Evolutionary conservation across 176 grass and related monocot genomes (phyloP).

Genomic region (Oryza glaberrima): DNA sequence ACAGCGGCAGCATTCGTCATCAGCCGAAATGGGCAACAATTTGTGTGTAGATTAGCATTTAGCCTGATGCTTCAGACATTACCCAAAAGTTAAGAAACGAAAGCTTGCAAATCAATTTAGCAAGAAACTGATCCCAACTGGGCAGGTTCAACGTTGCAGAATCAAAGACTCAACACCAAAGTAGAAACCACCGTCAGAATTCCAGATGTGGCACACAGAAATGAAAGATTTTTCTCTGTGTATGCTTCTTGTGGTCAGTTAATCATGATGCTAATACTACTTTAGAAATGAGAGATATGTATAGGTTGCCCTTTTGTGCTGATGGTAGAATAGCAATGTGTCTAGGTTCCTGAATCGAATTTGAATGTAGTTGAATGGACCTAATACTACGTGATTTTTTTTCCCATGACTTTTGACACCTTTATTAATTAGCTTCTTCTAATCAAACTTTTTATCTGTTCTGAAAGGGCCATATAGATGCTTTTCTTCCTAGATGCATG

Average conservation of each 20-base stretch:
- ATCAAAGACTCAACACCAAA: not conserved
- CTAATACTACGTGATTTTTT: not conserved
- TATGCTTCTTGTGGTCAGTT: not conserved
- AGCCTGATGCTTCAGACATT: not conserved
- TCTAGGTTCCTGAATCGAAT: not conserved
- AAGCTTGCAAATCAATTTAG: not conserved
- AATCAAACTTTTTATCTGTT: not conserved
- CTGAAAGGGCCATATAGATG: not conserved
- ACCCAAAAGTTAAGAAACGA: not conserved
- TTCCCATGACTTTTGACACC: not conserved
- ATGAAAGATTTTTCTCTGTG: not conserved
- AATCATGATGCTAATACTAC: not conserved
- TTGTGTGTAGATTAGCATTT: not conserved
- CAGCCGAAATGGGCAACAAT: not conserved
- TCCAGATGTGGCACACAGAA: not conserved
- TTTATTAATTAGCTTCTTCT: not conserved
- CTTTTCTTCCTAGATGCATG: not conserved
- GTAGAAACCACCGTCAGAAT: constrained; percentile 7
- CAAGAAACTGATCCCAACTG: not conserved
- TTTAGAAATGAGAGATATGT: not conserved
- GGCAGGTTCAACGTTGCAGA: constrained; percentile 9
- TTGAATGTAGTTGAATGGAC: not conserved
- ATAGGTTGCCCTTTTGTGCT: not conserved
- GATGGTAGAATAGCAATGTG: not conserved
- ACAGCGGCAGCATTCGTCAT: not conserved